Evolutionary conservation across 257 asterid species (phyloP).

Genomic region (Rhazya stricta): DNA sequence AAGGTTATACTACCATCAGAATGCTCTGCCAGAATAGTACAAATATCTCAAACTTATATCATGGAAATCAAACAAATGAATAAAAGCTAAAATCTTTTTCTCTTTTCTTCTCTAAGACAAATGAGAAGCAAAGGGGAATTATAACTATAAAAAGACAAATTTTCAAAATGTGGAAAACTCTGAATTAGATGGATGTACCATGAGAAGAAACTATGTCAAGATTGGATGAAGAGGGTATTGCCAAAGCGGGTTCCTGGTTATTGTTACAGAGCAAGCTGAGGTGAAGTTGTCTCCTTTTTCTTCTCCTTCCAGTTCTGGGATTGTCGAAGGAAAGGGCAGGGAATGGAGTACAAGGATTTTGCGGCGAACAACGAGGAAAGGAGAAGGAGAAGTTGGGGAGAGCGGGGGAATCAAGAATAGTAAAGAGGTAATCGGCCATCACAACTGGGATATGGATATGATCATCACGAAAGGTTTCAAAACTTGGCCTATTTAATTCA

Average conservation of each 20-base stretch:
- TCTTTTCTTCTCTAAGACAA: not conserved
- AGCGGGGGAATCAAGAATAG: slow-evolving; percentile 11
- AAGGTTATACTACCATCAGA: slow-evolving; percentile 73
- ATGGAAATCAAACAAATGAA: not conserved
- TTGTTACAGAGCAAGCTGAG: slow-evolving; percentile 26
- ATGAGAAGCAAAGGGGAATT: not conserved
- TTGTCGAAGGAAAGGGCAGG: slow-evolving; percentile 22
- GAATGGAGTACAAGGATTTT: slow-evolving; percentile 23
- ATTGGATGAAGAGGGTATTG: slow-evolving; percentile 28
- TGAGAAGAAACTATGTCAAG: slow-evolving; percentile 52
- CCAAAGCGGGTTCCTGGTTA: slow-evolving; percentile 4
- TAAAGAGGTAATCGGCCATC: slow-evolving; percentile 27
- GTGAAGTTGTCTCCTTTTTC: slow-evolving; percentile 29
- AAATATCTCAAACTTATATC: slow-evolving; percentile 15
- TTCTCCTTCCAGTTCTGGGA: slow-evolving; percentile 26
- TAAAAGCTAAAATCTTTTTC: not conserved
- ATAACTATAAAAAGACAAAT: not conserved
- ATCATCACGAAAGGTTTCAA: slow-evolving; percentile 2
- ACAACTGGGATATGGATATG: not conserved
- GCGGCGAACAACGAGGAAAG: slow-evolving; percentile 20
- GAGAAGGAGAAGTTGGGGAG: slow-evolving; percentile 28
- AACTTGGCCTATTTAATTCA: not conserved
- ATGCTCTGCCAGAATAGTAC: slow-evolving; percentile 55
- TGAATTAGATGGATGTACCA: slow-evolving; percentile 36
- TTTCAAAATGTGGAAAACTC: not conserved